Percentiles rank a stretch among this genome's conserved stretches.
phyloP scores from a whole-genome alignment of 2,329 filamentous ascomycete genomes.

The Aspergillus bombycis region DNA sequence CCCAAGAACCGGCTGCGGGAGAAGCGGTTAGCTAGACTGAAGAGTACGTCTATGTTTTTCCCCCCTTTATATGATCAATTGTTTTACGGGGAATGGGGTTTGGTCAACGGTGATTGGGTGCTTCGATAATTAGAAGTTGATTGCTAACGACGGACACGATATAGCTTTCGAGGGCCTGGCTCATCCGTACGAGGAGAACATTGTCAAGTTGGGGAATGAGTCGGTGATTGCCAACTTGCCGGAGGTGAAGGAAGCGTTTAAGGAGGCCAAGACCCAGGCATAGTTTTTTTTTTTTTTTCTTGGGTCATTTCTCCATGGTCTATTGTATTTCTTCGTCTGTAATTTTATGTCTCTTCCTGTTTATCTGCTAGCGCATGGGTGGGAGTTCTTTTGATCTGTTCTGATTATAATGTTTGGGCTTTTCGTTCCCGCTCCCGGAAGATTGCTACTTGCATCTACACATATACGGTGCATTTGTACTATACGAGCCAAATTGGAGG shows the following conservation, averaged over 20 bases:
- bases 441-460: constrained; percentile 8
- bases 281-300: constrained; percentile 13
- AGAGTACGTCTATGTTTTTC: constrained; percentile 57
- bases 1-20: constrained; percentile 94
- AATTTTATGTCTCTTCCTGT: constrained; percentile 24
- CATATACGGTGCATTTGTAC: constrained; percentile 13
- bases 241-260: constrained; percentile 42
- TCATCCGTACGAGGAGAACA: constrained; percentile 89
- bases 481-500: constrained; percentile 11
- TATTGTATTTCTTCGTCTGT: constrained; percentile 34
- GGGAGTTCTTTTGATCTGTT: constrained; percentile 36
- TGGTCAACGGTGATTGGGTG: background rate
- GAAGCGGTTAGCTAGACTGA: constrained; percentile 82
- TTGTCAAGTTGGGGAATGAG: constrained; percentile 71
- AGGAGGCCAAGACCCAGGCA: constrained; percentile 26
- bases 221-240: constrained; percentile 39
- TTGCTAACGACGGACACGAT: background rate
- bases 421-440: background rate
- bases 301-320: constrained; percentile 14
- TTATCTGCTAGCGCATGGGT: constrained; percentile 45
- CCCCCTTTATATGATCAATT: constrained; percentile 9
- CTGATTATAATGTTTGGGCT: constrained; percentile 5
- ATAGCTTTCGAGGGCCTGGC: constrained; percentile 85
- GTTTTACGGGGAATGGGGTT: background rate
- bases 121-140: background rate